Evolutionary conservation across 805 yeast genomes (phyloP).

Genomic region (Yarrowia sp.): DNA sequence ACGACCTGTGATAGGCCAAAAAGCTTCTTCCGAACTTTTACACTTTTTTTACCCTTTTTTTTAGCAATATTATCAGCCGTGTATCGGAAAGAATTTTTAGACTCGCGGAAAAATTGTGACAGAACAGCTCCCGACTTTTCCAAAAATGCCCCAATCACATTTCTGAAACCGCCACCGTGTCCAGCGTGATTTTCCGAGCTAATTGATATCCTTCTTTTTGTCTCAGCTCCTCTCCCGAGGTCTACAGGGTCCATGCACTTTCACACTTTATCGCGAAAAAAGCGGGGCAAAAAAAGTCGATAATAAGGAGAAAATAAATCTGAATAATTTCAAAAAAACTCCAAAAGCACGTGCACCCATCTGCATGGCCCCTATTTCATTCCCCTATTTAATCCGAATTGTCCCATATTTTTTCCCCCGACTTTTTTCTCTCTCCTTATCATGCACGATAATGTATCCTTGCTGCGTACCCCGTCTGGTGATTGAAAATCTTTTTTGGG

Average conservation of each 20-base stretch:
- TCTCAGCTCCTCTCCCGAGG: no score
- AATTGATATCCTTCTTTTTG: neutral
- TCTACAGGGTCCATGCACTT: no score
- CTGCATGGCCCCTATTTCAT: no score
- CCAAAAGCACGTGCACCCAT: no score
- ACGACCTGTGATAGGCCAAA: neutral
- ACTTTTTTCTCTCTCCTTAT: neutral
- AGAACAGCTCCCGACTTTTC: no score
- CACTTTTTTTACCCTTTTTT: neutral
- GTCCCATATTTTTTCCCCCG: neutral
- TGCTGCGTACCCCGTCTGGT: neutral
- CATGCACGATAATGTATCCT: slow-evolving; percentile 6
- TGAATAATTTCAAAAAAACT: no score
- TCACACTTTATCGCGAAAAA: no score
- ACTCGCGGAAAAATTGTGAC: neutral
- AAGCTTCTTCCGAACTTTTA: neutral
- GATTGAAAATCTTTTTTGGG: neutral
- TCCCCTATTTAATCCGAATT: neutral
- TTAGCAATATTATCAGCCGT: neutral
- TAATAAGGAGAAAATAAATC: no score
- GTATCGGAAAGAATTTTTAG: neutral
- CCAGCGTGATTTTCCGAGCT: neutral
- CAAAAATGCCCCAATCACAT: no score
- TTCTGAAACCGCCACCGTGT: neutral
- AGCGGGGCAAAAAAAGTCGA: no score